phyloP scores from a whole-genome alignment of 495 filamentous ascomycete genomes.

The Penicillium psychrofluorescens region DNA sequence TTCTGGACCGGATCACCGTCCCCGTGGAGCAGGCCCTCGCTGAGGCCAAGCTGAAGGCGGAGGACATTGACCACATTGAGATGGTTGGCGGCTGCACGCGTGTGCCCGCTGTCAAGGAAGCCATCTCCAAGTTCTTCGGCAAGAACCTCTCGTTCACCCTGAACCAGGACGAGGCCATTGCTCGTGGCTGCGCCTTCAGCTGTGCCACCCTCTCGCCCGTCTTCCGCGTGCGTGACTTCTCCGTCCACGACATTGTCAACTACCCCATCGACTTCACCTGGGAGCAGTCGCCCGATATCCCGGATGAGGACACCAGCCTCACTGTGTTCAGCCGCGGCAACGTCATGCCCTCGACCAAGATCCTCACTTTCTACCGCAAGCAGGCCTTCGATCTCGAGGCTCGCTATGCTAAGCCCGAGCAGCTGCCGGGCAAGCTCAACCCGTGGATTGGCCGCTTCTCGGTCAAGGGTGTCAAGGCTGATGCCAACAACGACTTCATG shows the following conservation, averaged over 20 bases:
- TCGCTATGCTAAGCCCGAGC: slow-evolving; percentile 78
- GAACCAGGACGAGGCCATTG: slow-evolving; percentile 97
- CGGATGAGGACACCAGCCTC: slow-evolving; percentile 95
- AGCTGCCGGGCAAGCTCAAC: slow-evolving; percentile 83
- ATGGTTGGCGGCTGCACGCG: slow-evolving; percentile 93
- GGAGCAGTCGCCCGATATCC: slow-evolving; percentile 98
- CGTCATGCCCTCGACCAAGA: slow-evolving; percentile 97
- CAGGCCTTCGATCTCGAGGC: slow-evolving; percentile 96
- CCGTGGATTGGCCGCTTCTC: slow-evolving; percentile 97
- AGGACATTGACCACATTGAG: slow-evolving; percentile 92
- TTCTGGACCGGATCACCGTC: slow-evolving; percentile 63
- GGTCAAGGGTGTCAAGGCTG: slow-evolving; percentile 81
- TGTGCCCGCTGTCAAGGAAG: slow-evolving; percentile 87
- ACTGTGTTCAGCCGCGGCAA: slow-evolving; percentile 98
- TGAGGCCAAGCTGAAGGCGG: slow-evolving; percentile 79
- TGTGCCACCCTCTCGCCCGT: slow-evolving; percentile 96
- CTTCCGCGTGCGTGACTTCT: slow-evolving; percentile 97
- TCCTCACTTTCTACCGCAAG: slow-evolving; percentile 98
- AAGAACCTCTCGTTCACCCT: slow-evolving; percentile 92
- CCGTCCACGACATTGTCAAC: slow-evolving; percentile 92
- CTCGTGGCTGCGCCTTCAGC: slow-evolving; percentile 93
- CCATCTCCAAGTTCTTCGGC: slow-evolving; percentile 82
- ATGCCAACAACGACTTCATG: slow-evolving; percentile 89
- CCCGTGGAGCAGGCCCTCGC: slow-evolving; percentile 86
- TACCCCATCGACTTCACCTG: slow-evolving; percentile 99